phyloP scores from a whole-genome alignment of 768 basidiomycete genomes.

The Suillus fuscotomentosus region DNA sequence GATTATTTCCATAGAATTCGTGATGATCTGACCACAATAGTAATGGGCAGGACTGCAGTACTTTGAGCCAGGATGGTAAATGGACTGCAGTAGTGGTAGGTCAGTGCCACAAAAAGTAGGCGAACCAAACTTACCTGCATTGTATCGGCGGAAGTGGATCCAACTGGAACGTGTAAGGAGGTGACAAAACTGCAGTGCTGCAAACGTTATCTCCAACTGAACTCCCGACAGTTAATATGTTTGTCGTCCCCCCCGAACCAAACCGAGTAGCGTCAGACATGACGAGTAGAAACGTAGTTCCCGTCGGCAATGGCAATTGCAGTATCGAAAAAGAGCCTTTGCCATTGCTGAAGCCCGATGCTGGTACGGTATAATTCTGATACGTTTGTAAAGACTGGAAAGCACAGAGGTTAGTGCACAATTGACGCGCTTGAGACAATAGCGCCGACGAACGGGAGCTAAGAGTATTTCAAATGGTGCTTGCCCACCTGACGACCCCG shows the following conservation, averaged over 20 bases:
- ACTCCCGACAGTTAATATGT: constrained; percentile 45
- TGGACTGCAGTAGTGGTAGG: constrained; percentile 30
- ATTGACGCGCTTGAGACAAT: not conserved
- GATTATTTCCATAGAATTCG: not conserved
- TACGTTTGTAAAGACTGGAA: constrained; percentile 48
- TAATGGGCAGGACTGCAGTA: constrained; percentile 50
- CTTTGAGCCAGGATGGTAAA: constrained; percentile 45
- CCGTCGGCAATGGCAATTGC: constrained; percentile 40
- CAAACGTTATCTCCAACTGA: constrained; percentile 44
- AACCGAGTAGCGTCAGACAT: constrained; percentile 77
- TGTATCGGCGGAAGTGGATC: constrained; percentile 49
- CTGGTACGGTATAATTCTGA: constrained; percentile 56
- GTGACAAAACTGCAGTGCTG: constrained; percentile 42
- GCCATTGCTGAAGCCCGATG: constrained; percentile 49
- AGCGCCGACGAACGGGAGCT: constrained; percentile 42
- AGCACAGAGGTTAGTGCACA: not conserved
- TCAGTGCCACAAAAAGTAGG: constrained; percentile 8
- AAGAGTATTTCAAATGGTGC: constrained; percentile 51
- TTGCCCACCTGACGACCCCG: constrained; percentile 45
- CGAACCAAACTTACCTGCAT: constrained; percentile 46
- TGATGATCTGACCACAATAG: constrained; percentile 42
- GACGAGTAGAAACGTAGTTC: constrained; percentile 46
- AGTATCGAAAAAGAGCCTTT: constrained; percentile 48
- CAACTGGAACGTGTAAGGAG: constrained; percentile 49
- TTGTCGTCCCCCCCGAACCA: constrained; percentile 58